A percentile compares a stretch with the other conserved stretches of the same genome.
Evolutionary conservation across 1,284 basidiomycete genomes (phyloP).

Genomic region (Melampsora americana): DNA sequence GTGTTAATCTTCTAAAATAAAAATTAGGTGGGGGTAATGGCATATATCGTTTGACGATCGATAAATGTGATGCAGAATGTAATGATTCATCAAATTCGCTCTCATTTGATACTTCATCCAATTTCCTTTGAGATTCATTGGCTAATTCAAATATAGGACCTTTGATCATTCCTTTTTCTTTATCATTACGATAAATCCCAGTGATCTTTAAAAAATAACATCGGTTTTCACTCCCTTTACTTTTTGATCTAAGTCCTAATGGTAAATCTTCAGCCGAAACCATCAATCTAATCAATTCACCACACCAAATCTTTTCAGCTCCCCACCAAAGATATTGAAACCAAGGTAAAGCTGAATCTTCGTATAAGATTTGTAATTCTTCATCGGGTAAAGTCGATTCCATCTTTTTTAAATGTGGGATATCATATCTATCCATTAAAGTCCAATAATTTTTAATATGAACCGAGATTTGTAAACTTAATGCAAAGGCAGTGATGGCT

Average conservation of each 20-base stretch:
- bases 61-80: not conserved
- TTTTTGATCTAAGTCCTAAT: conserved; percentile 6
- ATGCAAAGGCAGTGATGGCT: conserved; percentile 45
- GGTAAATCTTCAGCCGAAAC: conserved; percentile 22
- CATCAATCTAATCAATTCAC: conserved; percentile 48
- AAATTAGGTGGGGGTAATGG: conserved; percentile 14
- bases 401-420: conserved; percentile 18
- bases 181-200: conserved; percentile 32
- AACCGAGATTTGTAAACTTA: conserved; percentile 47
- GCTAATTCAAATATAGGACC: conserved; percentile 40
- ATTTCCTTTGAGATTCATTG: not conserved
- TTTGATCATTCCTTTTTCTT: conserved; percentile 40
- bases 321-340: conserved; percentile 48
- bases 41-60: conserved; percentile 37
- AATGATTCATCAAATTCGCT: conserved; percentile 19
- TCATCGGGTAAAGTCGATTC: conserved; percentile 13
- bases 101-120: conserved; percentile 5
- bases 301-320: conserved; percentile 47
- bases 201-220: conserved; percentile 43
- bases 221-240: not conserved
- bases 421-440: conserved; percentile 39
- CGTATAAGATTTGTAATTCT: conserved; percentile 13
- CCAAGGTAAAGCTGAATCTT: conserved; percentile 41
- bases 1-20: conserved; percentile 37
- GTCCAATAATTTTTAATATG: conserved; percentile 43